phyloP scores from a whole-genome alignment of 768 basidiomycete genomes.

The Infundibulicybe gibba region DNA sequence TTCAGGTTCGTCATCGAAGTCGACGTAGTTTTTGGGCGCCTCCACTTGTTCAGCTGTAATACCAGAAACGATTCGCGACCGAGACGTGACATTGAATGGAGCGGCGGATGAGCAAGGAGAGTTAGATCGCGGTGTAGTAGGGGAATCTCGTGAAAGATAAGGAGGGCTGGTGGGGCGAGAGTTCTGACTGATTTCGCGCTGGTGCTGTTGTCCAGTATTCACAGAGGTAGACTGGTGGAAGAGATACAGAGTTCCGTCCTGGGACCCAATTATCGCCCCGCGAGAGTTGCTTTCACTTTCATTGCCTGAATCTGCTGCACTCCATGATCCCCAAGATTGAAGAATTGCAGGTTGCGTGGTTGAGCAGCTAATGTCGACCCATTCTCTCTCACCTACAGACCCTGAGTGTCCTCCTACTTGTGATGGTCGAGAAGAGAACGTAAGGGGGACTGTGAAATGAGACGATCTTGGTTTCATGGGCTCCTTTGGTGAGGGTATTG shows the following conservation, averaged over 20 bases:
- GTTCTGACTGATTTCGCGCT: constrained; percentile 8
- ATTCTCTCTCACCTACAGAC: no score
- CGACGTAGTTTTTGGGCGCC: constrained; percentile 75
- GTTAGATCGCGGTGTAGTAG: constrained; percentile 27
- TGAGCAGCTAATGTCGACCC: no score
- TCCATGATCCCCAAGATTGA: no score
- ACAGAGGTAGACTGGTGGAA: constrained; percentile 21
- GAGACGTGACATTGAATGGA: constrained; percentile 51
- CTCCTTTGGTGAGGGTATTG: background rate
- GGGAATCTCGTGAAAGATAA: constrained; percentile 16
- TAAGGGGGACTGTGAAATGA: no score
- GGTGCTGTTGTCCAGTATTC: constrained; percentile 2
- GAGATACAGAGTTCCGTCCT: constrained; percentile 42
- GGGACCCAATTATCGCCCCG: constrained; percentile 34
- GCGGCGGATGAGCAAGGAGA: constrained; percentile 38
- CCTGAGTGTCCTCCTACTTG: no score
- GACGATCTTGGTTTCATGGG: no score
- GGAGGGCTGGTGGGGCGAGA: constrained; percentile 14
- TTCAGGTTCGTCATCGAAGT: constrained; percentile 78
- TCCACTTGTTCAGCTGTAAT: constrained; percentile 68
- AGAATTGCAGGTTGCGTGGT: no score
- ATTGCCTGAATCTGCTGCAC: no score
- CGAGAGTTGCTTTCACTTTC: background rate
- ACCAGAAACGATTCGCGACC: constrained; percentile 67
- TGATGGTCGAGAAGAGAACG: no score